Conservation (phyloP, 2,329 filamentous ascomycete genomes). For the Seiridium cupressi region DNA sequence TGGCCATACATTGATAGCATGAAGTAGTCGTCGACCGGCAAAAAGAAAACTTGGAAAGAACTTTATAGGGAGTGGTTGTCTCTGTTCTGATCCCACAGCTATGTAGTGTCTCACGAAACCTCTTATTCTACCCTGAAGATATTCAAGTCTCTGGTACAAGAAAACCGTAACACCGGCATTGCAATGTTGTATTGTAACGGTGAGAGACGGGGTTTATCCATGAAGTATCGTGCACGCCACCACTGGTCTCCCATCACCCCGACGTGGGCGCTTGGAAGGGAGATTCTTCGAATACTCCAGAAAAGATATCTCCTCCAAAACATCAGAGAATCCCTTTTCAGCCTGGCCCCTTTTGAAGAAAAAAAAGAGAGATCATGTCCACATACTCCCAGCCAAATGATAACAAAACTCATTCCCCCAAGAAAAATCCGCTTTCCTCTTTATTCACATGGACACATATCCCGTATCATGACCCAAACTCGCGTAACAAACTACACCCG, state of each 20-base stretch:
- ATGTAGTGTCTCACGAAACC: too few relatives aligned
- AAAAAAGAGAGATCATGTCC: neutral
- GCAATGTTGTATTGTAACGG: neutral
- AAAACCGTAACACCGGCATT: neutral
- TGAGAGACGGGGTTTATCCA: neutral
- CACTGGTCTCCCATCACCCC: neutral
- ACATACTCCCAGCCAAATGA: slow-evolving; percentile 1
- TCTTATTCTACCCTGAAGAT: neutral
- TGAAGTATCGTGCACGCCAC: neutral
- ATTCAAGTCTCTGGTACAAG: neutral
- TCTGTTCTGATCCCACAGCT: too few relatives aligned
- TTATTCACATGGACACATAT: neutral
- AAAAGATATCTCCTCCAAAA: neutral
- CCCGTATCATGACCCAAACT: slow-evolving; percentile 5
- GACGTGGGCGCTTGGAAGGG: slow-evolving; percentile 12
- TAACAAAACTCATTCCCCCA: neutral
- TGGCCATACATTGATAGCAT: too few relatives aligned
- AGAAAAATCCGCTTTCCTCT: neutral
- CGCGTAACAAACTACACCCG: neutral
- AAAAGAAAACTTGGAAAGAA: too few relatives aligned
- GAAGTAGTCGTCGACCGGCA: too few relatives aligned
- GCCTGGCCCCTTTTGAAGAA: neutral
- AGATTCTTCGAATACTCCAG: slow-evolving; percentile 4
- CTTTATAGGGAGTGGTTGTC: too few relatives aligned
- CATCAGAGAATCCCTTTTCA: neutral